Evolutionary conservation across 495 filamentous ascomycete genomes (phyloP), one percentile per base, ranked within the genome.

Genomic region (Barbatosphaeria neglecta): DNA sequence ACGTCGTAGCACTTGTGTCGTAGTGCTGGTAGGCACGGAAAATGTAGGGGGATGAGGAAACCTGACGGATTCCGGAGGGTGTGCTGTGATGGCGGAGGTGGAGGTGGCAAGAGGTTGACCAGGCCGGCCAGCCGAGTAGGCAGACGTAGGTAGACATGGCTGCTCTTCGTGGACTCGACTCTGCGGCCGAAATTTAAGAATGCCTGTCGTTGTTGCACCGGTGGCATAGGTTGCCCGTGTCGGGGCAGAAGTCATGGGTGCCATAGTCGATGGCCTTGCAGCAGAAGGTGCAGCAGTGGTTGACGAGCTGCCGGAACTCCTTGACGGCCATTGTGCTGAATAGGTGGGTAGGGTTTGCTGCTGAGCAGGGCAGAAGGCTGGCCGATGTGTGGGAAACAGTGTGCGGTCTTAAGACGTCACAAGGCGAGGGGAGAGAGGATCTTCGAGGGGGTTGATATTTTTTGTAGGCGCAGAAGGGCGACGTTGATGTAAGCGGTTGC

Each of bases 261-360:
- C 69, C 69, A 28, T 70, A 73, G 58, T 73, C 69, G 45, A 69
- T 58, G 35, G 69, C 69, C 58, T 69, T 71, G 67, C 69, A 73
- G 64, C 69, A 73, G 49, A 68, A 73, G 20, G 68, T 68, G 69
- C 69, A 73, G 65, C 69, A 73, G 43, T 68, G 48, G 61, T 71
- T 59, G 62, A 73, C 69, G 46, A 69, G 68, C 50, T 65, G 59
- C 49, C 68, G 55, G 51, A 48, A 53, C 50, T 70, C 69, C 49
- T 63, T 60, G 61, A 67, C 61, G 56, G 62, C 65, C 69, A 73
- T 73, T 48, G 51, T 60, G n/a, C n/a, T n/a, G 59, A 11, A 11
- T 11, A 31, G 28, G 4, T 31, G 28, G 15, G 24, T 25, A 25
- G 24, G 24, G 9, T 9, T 25, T 25, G 24, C 4, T 25, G 24